phyloP scores from a whole-genome alignment of 2,329 filamentous ascomycete species.

The Botrytis porri region DNA sequence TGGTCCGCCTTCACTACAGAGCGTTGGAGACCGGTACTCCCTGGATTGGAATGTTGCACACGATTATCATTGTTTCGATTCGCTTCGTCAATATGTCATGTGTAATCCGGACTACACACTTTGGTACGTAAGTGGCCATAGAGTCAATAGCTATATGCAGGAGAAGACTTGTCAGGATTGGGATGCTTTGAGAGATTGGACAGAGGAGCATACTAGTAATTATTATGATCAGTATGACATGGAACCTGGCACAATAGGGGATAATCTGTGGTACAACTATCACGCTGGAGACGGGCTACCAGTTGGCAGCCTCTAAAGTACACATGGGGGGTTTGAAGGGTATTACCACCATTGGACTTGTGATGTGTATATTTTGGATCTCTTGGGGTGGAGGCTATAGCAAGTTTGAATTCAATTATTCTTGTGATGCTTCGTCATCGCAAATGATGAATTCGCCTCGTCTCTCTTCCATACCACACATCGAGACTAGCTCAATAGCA shows the following conservation, averaged over 20 bases:
- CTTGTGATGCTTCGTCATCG: background rate
- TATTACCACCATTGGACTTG: background rate
- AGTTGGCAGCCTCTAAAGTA: background rate
- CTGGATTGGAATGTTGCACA: background rate
- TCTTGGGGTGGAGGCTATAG: background rate
- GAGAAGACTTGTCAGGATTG: constrained; percentile 12
- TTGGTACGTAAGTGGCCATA: constrained; percentile 5
- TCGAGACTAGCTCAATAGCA: background rate
- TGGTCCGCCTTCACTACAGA: background rate
- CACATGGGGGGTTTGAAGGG: background rate
- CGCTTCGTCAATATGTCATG: constrained; percentile 16
- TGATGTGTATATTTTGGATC: background rate
- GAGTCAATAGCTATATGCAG: constrained; percentile 5
- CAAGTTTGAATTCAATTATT: background rate
- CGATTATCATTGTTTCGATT: constrained; percentile 11
- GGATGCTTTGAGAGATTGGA: constrained; percentile 19
- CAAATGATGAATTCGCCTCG: background rate
- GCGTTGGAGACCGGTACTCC: background rate
- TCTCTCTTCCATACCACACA: background rate
- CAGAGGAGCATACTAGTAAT: background rate
- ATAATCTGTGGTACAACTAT: background rate
- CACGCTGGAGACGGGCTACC: background rate
- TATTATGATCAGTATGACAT: constrained; percentile 4
- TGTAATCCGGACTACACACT: constrained; percentile 19
- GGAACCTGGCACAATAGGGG: background rate